Evolutionary conservation across 129 eudicot species (phyloP), one percentile per base, ranked within the genome.

Genomic region (Helichrysum umbraculigerum): DNA sequence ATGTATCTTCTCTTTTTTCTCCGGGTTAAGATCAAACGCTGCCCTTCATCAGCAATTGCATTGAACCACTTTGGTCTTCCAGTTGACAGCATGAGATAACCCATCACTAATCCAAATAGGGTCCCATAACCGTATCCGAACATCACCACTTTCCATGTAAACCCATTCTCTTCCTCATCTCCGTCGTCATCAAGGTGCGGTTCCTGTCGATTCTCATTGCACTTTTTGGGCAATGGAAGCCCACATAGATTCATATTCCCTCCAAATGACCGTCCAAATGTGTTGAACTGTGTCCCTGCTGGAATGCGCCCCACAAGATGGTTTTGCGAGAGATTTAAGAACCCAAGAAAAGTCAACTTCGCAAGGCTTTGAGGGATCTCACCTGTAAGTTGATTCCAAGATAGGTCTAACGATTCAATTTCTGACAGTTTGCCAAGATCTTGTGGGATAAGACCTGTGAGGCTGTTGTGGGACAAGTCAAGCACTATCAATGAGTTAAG

Each of bases 371-470:
- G 62, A 56, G 62, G 62, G 19, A 84, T 84, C 30, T 66, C 79
- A 5, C 81, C 88, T 0, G 1, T 57, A 5, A 84, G 72, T 39
- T 72, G 77, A 66, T 84, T 84, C 28, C 76, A 80, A n/a, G 77
- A 68, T 7, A 80, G 74, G 60, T 84, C 88, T 19, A 81, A 73
- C 0, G 82, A 72, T 77, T 84, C 88, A 68, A 84, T 78, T 6
- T 32, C 57, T 6, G 54, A 28, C 4, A 84, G 73, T 51, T 80
- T 68, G 29, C 77, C 85, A 1, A 80, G 33, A 17, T 47, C 58
- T 5, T 47, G 12, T 2, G 88, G 88, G 59, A 81, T 81, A 2
- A 33, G 80, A 50, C 88, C 88, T 0, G 29, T 32, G 4, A 56
- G 62, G 25, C 4, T n/a, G 28, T 56, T 56, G 62, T n/a, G 21